Base-by-base conservation (phyloP, 345 rosid genomes). In the Euphorbia lathyris region DNA sequence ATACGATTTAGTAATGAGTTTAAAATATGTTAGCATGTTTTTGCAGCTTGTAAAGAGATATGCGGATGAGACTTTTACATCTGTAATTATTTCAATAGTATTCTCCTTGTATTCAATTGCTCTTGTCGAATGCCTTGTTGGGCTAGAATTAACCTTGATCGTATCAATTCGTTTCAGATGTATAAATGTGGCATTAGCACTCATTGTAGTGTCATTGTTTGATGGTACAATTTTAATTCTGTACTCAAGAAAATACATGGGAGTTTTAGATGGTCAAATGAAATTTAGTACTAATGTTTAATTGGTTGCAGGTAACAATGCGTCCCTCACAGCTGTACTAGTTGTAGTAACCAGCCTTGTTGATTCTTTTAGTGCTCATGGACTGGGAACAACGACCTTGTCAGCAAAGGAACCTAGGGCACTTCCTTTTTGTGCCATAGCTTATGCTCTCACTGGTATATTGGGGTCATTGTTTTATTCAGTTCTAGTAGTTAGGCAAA, bases 401-500 rank as follows among this genome's bases (percentile, higher is more conserved):
- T 89, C 98, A 7, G 97, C 96, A 5, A 94, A 89, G 82, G 98
- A 94, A 73, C 98, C 97, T 7, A 97, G 86, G 67, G 98, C 98
- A 48, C 97, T 91, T 56, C 98, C 98, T 12, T 94, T 94, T 73
- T 91, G 94, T 55, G 94, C 96, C 74, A 91, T 93, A 60, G 98
- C 97, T 9, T 93, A 93, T 81, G 98, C 89, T 38, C 97, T 93
- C 16, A 88, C 98, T 0, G 97, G 97, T 67, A 91, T 93, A 60
- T 91, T 93, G 14, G 98, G 97, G 43, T 89, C 97, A 2, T 61
- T 93, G 78, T 32, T 91, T 30, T 93, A 96, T 83, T 91, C 98
- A 7, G 82, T 93, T 42, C 98, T 97, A 0, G 89, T 77, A 11
- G 88, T 91, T 51, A 79, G 98, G 62, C 96, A 93, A 74, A 91